Conservation (phyloP, 768 basidiomycete genomes). For the Rhodotorula diobovata region DNA sequence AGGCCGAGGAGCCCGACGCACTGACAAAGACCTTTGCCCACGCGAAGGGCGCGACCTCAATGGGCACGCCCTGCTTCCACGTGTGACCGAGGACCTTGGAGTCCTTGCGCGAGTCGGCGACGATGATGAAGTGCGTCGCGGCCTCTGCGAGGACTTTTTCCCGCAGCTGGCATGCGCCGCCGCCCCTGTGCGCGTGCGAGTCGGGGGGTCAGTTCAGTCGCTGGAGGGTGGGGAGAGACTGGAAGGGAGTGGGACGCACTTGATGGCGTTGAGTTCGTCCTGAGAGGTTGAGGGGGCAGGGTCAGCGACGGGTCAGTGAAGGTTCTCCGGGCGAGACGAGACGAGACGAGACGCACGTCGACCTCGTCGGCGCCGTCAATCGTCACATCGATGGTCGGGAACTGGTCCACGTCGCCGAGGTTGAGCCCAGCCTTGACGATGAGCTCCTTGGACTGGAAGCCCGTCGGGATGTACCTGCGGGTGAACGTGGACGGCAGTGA, state of each 20-base stretch:
- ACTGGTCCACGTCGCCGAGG: slow-evolving; percentile 44
- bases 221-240: background rate
- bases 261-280: slow-evolving; percentile 83
- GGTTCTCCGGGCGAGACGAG: background rate
- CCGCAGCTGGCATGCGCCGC: slow-evolving; percentile 90
- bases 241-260: slow-evolving; percentile 54
- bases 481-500: background rate
- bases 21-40: slow-evolving; percentile 77
- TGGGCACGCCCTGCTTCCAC: slow-evolving; percentile 80
- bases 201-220: background rate
- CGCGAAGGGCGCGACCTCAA: slow-evolving; percentile 95
- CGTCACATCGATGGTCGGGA: slow-evolving; percentile 83
- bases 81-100: slow-evolving; percentile 37
- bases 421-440: slow-evolving; percentile 64
- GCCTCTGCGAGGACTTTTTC: slow-evolving; percentile 98
- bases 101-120: slow-evolving; percentile 96
- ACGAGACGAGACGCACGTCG: slow-evolving; percentile 22
- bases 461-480: slow-evolving; percentile 48
- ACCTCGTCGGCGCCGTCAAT: slow-evolving; percentile 97
- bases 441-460: slow-evolving; percentile 93
- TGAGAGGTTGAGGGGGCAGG: slow-evolving; percentile 45
- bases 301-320: background rate
- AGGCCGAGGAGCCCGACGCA: background rate
- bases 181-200: slow-evolving; percentile 46
- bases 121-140: slow-evolving; percentile 81